A percentile compares a stretch with the other conserved stretches of the same genome.
phyloP scores from a whole-genome alignment of 1,284 basidiomycete genomes.

The Mycena citricolor region DNA sequence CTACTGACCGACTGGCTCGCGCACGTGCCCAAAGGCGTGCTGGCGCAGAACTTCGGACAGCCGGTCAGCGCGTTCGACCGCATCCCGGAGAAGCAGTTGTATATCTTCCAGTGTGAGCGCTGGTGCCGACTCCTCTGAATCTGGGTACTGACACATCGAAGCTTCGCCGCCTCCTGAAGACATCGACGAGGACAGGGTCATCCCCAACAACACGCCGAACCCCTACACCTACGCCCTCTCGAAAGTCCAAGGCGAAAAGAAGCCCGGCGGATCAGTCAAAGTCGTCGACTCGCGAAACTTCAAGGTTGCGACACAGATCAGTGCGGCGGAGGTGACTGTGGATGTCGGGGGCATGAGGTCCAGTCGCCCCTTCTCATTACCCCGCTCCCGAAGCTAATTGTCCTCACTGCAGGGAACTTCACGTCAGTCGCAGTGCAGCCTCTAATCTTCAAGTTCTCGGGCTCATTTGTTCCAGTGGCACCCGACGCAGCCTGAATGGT shows the following conservation, averaged over 20 bases:
- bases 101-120: conserved; percentile 51
- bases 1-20: conserved; percentile 45
- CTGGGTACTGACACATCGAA: conserved; percentile 26
- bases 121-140: conserved; percentile 19
- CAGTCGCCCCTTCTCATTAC: no score
- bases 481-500: conserved; percentile 47
- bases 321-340: conserved; percentile 57
- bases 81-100: conserved; percentile 49
- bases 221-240: conserved; percentile 56
- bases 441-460: background rate
- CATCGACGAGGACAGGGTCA: conserved; percentile 36
- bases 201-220: conserved; percentile 46
- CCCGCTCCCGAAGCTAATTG: background rate
- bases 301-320: conserved; percentile 52
- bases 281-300: conserved; percentile 60
- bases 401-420: conserved; percentile 44
- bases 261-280: conserved; percentile 57
- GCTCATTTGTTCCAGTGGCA: conserved; percentile 43
- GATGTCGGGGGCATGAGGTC: conserved; percentile 60
- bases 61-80: conserved; percentile 41
- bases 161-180: conserved; percentile 42
- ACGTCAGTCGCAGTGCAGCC: conserved; percentile 41
- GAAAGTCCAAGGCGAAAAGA: conserved; percentile 39
- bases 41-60: conserved; percentile 52
- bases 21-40: conserved; percentile 48